phyloP scores from a whole-genome alignment of 192 early-diverging fungal species.

The Lobosporangium transversale region DNA sequence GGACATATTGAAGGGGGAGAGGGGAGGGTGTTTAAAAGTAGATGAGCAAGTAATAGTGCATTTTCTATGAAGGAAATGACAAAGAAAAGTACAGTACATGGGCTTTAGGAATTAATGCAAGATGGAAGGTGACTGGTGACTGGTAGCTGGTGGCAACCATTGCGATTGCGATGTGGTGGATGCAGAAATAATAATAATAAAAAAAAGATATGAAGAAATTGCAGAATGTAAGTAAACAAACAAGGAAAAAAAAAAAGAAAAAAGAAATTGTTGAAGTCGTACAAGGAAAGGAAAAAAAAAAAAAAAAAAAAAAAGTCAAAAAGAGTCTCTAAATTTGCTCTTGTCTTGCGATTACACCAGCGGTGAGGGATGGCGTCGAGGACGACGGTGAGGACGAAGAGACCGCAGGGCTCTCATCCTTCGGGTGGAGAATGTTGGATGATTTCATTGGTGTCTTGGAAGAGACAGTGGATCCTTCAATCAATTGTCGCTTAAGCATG shows the following conservation, averaged over 20 bases:
- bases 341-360: conserved; percentile 43
- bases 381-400: conserved; percentile 23
- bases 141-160: too few relatives aligned
- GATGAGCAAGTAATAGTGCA: conserved; percentile 13
- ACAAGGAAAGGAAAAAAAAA: not conserved
- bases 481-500: conserved; percentile 56
- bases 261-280: not conserved
- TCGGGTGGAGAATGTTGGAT: conserved; percentile 17
- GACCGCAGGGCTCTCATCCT: conserved; percentile 26
- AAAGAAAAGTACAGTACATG: conserved; percentile 34
- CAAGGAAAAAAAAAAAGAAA: not conserved
- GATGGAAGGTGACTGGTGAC: too few relatives aligned
- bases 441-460: not conserved
- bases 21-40: not conserved
- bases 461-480: conserved; percentile 33
- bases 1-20: not conserved
- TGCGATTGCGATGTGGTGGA: conserved; percentile 1
- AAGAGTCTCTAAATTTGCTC: conserved; percentile 29
- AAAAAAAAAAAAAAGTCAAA: conserved; percentile 8
- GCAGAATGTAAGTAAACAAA: not conserved
- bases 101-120: not conserved
- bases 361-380: conserved; percentile 29
- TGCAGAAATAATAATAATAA: not conserved
- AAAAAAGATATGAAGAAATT: not conserved
- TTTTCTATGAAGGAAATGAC: conserved; percentile 1